These are phyloP conservation scores for Ceratocystis cacaofunesta DNA, from an alignment of 2,329 filamentous ascomycete species.

Conservation along the genomic window DNA sequence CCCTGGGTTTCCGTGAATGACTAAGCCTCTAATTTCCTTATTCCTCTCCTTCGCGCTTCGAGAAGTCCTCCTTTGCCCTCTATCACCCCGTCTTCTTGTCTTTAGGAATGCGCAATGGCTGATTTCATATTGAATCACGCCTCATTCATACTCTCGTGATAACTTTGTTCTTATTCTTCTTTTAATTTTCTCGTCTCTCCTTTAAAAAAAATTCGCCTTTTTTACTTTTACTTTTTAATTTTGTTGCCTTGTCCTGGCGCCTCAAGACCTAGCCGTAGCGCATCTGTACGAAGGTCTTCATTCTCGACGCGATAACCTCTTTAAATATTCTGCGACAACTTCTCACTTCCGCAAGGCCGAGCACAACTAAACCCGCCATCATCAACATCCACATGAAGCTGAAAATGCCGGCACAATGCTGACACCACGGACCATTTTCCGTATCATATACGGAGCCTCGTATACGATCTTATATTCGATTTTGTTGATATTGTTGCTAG, in stretches of 20 bases:
- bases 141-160: not conserved
- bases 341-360: constrained; percentile 8
- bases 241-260: not conserved
- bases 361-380: constrained; percentile 14
- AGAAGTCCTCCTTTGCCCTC: not conserved
- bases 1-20: too few species aligned
- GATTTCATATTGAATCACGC: not conserved
- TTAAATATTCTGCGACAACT: not conserved
- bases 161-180: not conserved
- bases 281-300: not conserved
- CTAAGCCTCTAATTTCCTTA: too few species aligned
- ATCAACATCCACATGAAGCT: constrained; percentile 11
- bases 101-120: not conserved
- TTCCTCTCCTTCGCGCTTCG: not conserved
- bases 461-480: constrained; percentile 66
- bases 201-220: not conserved
- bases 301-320: not conserved
- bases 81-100: not conserved
- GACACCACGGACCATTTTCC: constrained; percentile 44
- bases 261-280: constrained; percentile 13
- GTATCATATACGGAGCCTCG: constrained; percentile 64
- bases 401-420: constrained; percentile 25
- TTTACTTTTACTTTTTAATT: constrained; percentile 8
- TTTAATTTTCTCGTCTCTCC: constrained; percentile 4
- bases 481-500: constrained; percentile 56